These are phyloP conservation scores for Pythium myriotylum DNA, from an alignment of 352 stramenopile genomes.

Conservation along the genomic window DNA sequence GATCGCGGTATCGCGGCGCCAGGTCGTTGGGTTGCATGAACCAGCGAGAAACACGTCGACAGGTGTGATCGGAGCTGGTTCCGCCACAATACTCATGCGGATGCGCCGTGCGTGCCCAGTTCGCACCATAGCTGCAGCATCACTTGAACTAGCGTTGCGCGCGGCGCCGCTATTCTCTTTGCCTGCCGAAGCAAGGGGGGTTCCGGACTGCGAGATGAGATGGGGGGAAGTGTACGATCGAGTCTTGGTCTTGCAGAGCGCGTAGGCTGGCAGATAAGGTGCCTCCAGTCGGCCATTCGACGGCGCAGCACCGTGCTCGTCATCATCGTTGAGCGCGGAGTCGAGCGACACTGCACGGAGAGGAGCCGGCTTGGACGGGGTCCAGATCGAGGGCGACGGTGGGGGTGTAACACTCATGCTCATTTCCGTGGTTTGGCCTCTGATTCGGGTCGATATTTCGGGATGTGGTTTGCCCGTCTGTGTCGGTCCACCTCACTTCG, in stretches of 20 bases:
- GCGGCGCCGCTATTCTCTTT: conserved; percentile 23
- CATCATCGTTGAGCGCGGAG: conserved; percentile 19
- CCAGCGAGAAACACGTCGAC: conserved; percentile 83
- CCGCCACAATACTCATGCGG: not conserved
- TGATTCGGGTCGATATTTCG: not conserved
- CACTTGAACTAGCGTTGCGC: conserved; percentile 7
- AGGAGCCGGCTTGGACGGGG: conserved; percentile 21
- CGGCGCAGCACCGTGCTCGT: conserved; percentile 2
- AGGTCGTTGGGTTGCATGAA: conserved; percentile 90
- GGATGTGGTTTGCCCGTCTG: not conserved
- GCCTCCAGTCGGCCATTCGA: not conserved
- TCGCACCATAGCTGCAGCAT: not conserved
- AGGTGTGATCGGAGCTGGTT: conserved; percentile 31
- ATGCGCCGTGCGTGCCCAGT: too few species aligned
- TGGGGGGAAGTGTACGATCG: conserved; percentile 73
- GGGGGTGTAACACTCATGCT: conserved; percentile 5
- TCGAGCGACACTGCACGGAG: conserved; percentile 32
- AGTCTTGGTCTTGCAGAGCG: conserved; percentile 44
- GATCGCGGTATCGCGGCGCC: conserved; percentile 77
- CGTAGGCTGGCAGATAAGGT: conserved; percentile 36
- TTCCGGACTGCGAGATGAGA: conserved; percentile 32
- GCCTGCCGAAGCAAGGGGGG: not conserved
- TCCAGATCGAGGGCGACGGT: conserved; percentile 15
- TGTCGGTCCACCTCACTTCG: not conserved
- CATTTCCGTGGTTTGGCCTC: conserved; percentile 1